Evolutionary conservation across 495 filamentous ascomycete genomes (phyloP).

Genomic region (Penicillium riverlandense): DNA sequence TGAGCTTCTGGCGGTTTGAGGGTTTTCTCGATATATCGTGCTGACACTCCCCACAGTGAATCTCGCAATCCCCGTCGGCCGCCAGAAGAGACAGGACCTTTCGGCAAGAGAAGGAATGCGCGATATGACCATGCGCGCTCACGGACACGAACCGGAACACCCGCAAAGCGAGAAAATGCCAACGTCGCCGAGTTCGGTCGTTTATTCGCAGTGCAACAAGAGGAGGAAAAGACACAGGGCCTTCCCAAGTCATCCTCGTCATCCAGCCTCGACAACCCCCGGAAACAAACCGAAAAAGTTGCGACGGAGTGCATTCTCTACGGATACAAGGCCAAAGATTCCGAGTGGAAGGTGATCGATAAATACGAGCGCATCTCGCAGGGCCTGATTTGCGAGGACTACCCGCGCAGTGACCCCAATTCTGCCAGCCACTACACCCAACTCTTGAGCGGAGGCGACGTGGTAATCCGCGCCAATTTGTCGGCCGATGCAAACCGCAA

Average conservation of each 20-base stretch:
- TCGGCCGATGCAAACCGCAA: constrained; percentile 64
- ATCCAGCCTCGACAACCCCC: constrained; percentile 31
- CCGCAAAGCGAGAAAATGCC: constrained; percentile 51
- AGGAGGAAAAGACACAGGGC: constrained; percentile 28
- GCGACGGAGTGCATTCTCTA: constrained; percentile 79
- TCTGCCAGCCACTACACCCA: constrained; percentile 47
- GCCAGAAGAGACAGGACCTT: constrained; percentile 56
- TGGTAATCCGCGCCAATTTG: constrained; percentile 52
- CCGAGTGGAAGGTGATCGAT: constrained; percentile 78
- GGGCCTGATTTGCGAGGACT: constrained; percentile 84
- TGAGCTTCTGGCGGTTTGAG: constrained; percentile 16
- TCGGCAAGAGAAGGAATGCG: constrained; percentile 48
- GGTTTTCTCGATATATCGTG: background rate
- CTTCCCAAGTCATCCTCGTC: constrained; percentile 37
- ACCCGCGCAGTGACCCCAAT: constrained; percentile 57
- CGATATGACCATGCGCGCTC: constrained; percentile 44
- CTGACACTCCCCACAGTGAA: constrained; percentile 22
- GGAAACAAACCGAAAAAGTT: constrained; percentile 44
- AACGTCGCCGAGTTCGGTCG: constrained; percentile 46
- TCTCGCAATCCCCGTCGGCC: constrained; percentile 42
- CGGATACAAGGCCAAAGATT: constrained; percentile 63
- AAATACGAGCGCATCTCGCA: constrained; percentile 69
- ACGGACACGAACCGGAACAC: constrained; percentile 53
- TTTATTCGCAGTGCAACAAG: constrained; percentile 37
- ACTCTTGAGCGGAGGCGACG: constrained; percentile 53